Evolutionary conservation across 768 basidiomycete genomes (phyloP), one percentile per base, ranked within the genome.

Genomic region (Scleroderma bovista): DNA sequence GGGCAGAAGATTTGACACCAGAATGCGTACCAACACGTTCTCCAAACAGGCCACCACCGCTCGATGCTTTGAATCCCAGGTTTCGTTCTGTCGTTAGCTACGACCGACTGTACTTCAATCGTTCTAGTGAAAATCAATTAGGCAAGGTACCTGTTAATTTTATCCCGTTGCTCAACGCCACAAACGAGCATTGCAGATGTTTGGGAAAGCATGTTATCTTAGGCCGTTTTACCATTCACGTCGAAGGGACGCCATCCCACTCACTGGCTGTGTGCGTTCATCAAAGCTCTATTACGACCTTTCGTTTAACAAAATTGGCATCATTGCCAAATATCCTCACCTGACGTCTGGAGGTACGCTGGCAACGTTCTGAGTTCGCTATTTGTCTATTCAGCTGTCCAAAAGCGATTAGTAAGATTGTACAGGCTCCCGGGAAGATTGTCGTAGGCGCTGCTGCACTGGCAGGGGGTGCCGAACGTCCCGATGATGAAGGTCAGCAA

Each of bases 351-450:
- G 78, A 71, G 49, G 64, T 68, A 66, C 55, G 54, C 56, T 8
- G 32, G 45, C 10, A 24, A 32, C 17, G 32, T 11, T 4, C 32
- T 39, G 31, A 41, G 26, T 47, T 52, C 19, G 23, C 17, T 41
- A 26, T 24, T 10, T 12, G 16, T 39, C 22, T 22, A 16, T 24
- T 44, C 20, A 44, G 20, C 54, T 39, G 57, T 48, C 9, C 44
- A 11, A 34, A 38, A 80, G 83, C 73, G 29, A 72, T 84, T 50
- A 79, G 75, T 52, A 73, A 67, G 34, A 72, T 84, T 20, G 64
- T 75, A 15, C 83, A 85, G 51, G 62, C 57, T 9, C 62, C 68
- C 9, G 67, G 61, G 1, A 69, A 60, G 29, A 67, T 78, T 3
- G 71, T 73, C 16, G 69, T 79, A 29, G 71, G 73, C 20, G 75